Conservation (phyloP, 2,329 filamentous ascomycete genomes). For the Emericellopsis cladophorae region DNA sequence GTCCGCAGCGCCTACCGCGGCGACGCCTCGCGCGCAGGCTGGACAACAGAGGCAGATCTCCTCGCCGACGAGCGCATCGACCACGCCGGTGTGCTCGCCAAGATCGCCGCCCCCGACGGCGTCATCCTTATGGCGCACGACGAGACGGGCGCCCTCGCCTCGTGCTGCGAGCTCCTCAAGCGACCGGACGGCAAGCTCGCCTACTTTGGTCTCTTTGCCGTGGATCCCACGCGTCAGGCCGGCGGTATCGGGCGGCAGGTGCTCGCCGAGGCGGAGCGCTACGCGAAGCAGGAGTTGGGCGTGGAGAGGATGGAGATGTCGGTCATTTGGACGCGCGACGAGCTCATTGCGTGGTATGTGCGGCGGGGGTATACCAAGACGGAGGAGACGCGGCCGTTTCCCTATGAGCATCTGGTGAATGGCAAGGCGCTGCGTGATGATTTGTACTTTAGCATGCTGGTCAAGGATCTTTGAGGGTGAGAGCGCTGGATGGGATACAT, state of each 20-base stretch:
- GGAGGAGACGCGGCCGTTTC: constrained; percentile 26
- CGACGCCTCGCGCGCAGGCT: constrained; percentile 23
- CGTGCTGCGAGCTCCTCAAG: constrained; percentile 30
- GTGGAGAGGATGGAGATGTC: constrained; percentile 25
- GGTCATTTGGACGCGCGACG: constrained; percentile 27
- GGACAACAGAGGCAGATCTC: constrained; percentile 34
- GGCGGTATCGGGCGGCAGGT: constrained; percentile 29
- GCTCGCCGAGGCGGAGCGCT: constrained; percentile 25
- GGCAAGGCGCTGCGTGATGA: constrained; percentile 26
- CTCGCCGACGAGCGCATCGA: constrained; percentile 30
- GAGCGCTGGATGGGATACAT: too few relatives aligned
- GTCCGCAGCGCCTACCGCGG: constrained; percentile 32
- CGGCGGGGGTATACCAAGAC: constrained; percentile 27
- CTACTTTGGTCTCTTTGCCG: constrained; percentile 36
- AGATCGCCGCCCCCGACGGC: constrained; percentile 24
- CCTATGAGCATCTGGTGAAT: constrained; percentile 22
- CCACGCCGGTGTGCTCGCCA: constrained; percentile 17
- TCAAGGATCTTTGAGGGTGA: constrained; percentile 14
- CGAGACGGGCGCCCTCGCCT: constrained; percentile 13
- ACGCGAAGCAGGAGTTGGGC: constrained; percentile 18
- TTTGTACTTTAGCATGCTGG: constrained; percentile 26
- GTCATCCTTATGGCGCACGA: constrained; percentile 24
- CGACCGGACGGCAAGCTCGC: constrained; percentile 11
- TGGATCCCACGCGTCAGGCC: constrained; percentile 26
- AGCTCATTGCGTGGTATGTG: constrained; percentile 32